Percentiles rank a stretch among this genome's conserved stretches.
phyloP scores from a whole-genome alignment of 2,329 filamentous ascomycete species.

The Leptographium flavum region DNA sequence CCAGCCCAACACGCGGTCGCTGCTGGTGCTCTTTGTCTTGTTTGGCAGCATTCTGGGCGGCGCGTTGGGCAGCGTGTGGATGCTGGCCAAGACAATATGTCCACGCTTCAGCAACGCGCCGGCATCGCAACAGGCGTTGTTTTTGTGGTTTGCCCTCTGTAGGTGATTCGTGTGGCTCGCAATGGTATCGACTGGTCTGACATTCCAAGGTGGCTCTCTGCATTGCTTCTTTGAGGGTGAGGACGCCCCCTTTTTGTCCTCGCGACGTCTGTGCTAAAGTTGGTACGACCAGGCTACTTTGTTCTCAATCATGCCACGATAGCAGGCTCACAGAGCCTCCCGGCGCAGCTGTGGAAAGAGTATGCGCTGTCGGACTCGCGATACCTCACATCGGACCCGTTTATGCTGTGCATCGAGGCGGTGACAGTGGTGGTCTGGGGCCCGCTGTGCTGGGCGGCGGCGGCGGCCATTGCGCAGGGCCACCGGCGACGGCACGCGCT shows the following conservation, averaged over 20 bases:
- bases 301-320: slow-evolving; percentile 53
- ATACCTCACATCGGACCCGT: slow-evolving; percentile 68
- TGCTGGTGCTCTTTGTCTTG: slow-evolving; percentile 22
- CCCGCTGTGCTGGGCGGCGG: slow-evolving; percentile 38
- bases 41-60: slow-evolving; percentile 23
- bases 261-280: too few species aligned
- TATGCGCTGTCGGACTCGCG: slow-evolving; percentile 78
- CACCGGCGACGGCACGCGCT: slow-evolving; percentile 29
- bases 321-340: slow-evolving; percentile 53
- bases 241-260: too few species aligned
- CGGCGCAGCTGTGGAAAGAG: slow-evolving; percentile 87
- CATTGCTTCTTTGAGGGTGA: slow-evolving; percentile 72
- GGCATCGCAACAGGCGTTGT: slow-evolving; percentile 26
- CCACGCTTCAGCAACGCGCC: slow-evolving; percentile 15
- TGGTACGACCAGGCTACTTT: slow-evolving; percentile 72
- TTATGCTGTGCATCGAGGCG: slow-evolving; percentile 77
- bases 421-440: slow-evolving; percentile 57
- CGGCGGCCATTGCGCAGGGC: slow-evolving; percentile 26
- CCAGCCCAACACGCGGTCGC: slow-evolving; percentile 26
- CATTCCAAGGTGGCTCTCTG: slow-evolving; percentile 42
- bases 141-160: slow-evolving; percentile 44
- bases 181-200: not conserved
- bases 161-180: slow-evolving; percentile 14
- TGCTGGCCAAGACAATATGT: slow-evolving; percentile 12
- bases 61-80: slow-evolving; percentile 20